phyloP scores from a whole-genome alignment of 768 basidiomycete species.

The Lyophyllum semitale region DNA sequence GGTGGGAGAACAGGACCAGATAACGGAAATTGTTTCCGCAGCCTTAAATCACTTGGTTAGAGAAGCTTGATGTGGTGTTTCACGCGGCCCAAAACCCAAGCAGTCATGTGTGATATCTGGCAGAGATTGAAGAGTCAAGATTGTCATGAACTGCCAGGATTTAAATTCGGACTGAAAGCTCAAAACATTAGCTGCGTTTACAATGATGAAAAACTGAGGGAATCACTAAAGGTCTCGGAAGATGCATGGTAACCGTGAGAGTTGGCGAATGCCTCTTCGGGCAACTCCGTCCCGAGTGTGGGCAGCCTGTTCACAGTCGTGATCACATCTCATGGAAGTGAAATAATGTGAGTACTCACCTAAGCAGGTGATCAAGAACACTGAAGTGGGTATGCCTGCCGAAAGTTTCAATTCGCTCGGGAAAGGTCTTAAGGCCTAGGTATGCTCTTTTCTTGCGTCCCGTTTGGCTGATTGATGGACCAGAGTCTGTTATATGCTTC shows the following conservation, averaged over 20 bases:
- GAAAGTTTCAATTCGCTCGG: conserved; percentile 32
- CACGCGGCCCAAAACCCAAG: not conserved
- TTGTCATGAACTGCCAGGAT: too few relatives aligned
- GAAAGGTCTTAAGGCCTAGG: conserved; percentile 31
- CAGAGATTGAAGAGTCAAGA: not conserved
- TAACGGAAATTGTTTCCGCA: not conserved
- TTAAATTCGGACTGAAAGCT: not conserved
- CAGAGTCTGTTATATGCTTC: conserved; percentile 56
- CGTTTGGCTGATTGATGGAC: conserved; percentile 34
- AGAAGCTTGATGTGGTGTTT: not conserved
- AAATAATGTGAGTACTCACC: conserved; percentile 28
- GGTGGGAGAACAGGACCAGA: not conserved
- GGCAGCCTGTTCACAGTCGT: conserved; percentile 22
- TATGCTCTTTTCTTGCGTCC: conserved; percentile 30
- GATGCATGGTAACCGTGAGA: conserved; percentile 36
- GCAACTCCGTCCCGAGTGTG: conserved; percentile 44
- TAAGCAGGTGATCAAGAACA: conserved; percentile 32
- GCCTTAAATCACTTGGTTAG: not conserved
- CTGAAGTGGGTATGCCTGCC: conserved; percentile 33
- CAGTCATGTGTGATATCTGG: not conserved
- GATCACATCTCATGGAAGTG: not conserved
- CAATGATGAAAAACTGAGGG: not conserved
- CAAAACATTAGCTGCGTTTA: not conserved
- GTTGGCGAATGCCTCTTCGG: conserved; percentile 43
- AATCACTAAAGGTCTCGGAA: conserved; percentile 37